phyloP scores from a whole-genome alignment of 164 flowering plant species.

The Vitis amurensis region DNA sequence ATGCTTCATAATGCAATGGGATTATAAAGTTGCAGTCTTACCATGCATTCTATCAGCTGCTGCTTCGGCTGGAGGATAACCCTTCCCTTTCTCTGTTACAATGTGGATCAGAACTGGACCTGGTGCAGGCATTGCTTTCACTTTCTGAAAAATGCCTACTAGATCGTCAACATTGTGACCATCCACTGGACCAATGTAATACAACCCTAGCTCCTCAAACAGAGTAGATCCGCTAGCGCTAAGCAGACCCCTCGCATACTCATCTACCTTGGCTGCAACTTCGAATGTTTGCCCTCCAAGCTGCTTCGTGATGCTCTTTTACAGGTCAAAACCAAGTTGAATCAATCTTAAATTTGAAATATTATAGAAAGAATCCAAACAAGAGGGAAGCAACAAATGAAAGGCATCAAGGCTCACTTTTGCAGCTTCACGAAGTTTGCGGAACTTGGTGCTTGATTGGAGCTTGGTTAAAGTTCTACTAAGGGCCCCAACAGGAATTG shows the following conservation, averaged over 20 bases:
- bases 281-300: constrained; percentile 68
- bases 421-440: constrained; percentile 79
- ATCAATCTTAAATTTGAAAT: neutral
- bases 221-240: constrained; percentile 70
- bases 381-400: neutral
- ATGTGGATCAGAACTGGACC: constrained; percentile 92
- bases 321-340: constrained; percentile 8
- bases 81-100: constrained; percentile 92
- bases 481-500: constrained; percentile 91
- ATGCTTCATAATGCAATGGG: neutral
- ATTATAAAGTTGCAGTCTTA: constrained; percentile 22
- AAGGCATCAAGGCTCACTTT: constrained; percentile 45
- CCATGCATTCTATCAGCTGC: constrained; percentile 97
- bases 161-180: constrained; percentile 78
- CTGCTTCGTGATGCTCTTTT: constrained; percentile 68
- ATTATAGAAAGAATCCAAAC: neutral
- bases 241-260: constrained; percentile 81
- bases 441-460: constrained; percentile 70
- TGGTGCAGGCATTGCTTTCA: constrained; percentile 75
- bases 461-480: constrained; percentile 66
- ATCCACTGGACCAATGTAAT: constrained; percentile 91
- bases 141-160: constrained; percentile 65
- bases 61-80: constrained; percentile 86
- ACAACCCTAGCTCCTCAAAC: constrained; percentile 89
- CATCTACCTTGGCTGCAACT: constrained; percentile 85